phyloP scores from a whole-genome alignment of 148 eudicot species.

The Cornus suecica region DNA sequence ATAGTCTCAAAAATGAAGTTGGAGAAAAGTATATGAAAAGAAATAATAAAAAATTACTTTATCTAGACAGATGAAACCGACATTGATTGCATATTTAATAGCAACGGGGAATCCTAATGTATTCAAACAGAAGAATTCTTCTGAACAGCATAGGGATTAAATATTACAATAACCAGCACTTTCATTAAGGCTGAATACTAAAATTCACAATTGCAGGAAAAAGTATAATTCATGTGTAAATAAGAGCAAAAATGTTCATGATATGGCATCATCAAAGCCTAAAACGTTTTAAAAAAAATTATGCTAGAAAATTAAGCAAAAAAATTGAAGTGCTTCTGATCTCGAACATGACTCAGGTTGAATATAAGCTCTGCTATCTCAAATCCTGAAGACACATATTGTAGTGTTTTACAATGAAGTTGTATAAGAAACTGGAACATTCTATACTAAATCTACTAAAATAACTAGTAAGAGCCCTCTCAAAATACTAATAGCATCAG shows the following conservation, averaged over 20 bases:
- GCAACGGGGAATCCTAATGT: too few relatives aligned
- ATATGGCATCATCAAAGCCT: not conserved
- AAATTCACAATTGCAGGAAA: not conserved
- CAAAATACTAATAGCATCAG: constrained; percentile 4
- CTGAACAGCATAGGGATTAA: not conserved
- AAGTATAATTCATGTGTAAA: too few relatives aligned
- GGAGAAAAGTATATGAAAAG: too few relatives aligned
- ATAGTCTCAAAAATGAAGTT: too few relatives aligned
- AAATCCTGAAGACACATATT: not conserved
- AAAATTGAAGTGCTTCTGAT: not conserved
- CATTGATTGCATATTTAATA: too few relatives aligned
- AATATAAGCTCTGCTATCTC: not conserved
- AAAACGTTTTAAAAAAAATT: not conserved
- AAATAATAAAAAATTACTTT: too few relatives aligned
- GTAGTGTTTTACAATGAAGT: not conserved
- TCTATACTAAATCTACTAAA: not conserved
- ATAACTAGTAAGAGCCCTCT: not conserved
- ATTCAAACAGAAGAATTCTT: not conserved
- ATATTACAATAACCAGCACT: not conserved
- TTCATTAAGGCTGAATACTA: not conserved
- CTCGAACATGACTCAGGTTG: not conserved
- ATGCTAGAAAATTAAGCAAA: not conserved
- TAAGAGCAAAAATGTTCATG: too few relatives aligned
- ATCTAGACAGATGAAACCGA: too few relatives aligned
- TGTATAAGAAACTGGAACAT: not conserved